Conservation (phyloP, 2,329 filamentous ascomycete species). For the Neonectria sp. region DNA sequence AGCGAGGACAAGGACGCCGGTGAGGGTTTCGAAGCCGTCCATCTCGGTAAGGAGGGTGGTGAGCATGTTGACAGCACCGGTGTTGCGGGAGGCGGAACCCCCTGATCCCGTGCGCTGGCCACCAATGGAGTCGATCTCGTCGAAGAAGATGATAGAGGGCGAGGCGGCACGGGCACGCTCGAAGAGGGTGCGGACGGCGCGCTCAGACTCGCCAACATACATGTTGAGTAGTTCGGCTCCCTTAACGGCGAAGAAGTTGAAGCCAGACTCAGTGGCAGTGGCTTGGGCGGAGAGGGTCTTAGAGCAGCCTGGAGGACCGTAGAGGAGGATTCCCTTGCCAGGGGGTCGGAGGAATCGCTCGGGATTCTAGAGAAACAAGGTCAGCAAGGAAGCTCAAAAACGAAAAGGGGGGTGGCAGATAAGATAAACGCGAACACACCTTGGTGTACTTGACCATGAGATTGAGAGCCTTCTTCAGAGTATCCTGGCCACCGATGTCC, state of each 20-base stretch:
- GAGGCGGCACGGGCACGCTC: constrained; percentile 86
- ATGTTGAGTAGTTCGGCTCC: constrained; percentile 94
- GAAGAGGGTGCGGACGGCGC: constrained; percentile 88
- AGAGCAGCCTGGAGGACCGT: constrained; percentile 93
- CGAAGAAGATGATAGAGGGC: constrained; percentile 96
- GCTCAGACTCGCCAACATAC: constrained; percentile 97
- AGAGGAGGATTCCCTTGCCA: constrained; percentile 88
- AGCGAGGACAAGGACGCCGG: constrained; percentile 88
- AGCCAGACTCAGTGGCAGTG: constrained; percentile 88
- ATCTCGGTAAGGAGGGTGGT: constrained; percentile 94
- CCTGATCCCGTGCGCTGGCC: constrained; percentile 66
- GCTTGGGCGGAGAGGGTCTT: constrained; percentile 95
- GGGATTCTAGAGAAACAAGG: constrained; percentile 40
- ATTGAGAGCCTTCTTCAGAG: constrained; percentile 76
- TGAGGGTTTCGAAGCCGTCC: constrained; percentile 91
- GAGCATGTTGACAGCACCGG: constrained; percentile 82
- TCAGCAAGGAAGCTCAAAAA: constrained; percentile 27
- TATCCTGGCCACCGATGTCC: constrained; percentile 88
- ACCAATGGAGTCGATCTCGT: constrained; percentile 93
- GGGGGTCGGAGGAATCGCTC: constrained; percentile 65
- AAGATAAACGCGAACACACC: constrained; percentile 39
- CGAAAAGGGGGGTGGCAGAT: not conserved
- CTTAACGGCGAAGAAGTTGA: constrained; percentile 96
- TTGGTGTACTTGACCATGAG: constrained; percentile 63
- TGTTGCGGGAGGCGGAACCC: constrained; percentile 52